Base-by-base conservation (phyloP, 495 filamentous ascomycete genomes). In the Daldinia grandis region DNA sequence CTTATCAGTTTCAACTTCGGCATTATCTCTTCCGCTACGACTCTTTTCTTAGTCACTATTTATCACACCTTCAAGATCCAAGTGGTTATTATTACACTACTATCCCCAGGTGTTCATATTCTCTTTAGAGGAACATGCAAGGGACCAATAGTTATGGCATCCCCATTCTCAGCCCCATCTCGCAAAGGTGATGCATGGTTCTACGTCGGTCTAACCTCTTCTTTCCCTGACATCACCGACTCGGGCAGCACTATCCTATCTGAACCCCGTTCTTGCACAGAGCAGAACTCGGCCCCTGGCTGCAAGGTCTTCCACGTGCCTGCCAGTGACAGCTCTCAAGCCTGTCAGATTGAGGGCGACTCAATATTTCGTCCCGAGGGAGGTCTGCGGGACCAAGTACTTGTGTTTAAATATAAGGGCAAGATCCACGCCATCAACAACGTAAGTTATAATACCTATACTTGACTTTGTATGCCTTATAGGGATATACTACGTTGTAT, bases 351-450 rank as follows among this genome's bases (percentile, higher is more conserved):
- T 0, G 82, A 87, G 19, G 68, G 78, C 2, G 81, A 81, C 0
- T 55, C 73, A 15, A 60, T 72, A 53, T 66, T 28, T 2, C 69
- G 61, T 1, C 47, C 70, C 9, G 58, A 66, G n/a, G 62, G 67
- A 4, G 77, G 85, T 12, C 61, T 89, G 66, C 82, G 81, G 24
- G 85, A 89, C 30, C 86, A 89, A 62, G 85, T 89, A 0, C 75
- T 89, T 12, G 82, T 89, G 0, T 89, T 89, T 61, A 80, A 82
- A 68, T 87, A 85, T 25, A 82, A 81, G 60, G 86, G 83, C 25
- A 87, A 86, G 59, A 64, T 88, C 14, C 86, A 89, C 74, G 87
- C 87, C 5, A 79, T 89, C 54, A 86, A 88, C 53, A 86, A 89
- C 78, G 87, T 88, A 70, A 78, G 85, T 81, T 7, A 31, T 60